These are phyloP conservation scores for Aspergillus sp. DNA, from an alignment of 2,329 filamentous ascomycete species.

Conservation along the genomic window DNA sequence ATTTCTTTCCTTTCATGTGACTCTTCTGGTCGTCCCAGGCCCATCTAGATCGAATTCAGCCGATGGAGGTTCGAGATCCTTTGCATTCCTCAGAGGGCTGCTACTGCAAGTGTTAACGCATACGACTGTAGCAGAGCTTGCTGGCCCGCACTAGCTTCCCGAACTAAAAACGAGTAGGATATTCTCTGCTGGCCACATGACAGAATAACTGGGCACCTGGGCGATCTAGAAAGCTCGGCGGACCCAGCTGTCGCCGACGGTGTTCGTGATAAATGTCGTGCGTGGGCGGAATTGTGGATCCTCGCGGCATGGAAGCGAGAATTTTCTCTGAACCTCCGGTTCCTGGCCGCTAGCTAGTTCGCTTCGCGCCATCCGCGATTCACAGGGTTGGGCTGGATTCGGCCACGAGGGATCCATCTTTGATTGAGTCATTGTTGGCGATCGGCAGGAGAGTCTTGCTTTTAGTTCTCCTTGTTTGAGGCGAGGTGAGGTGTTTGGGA, in stretches of 20 bases:
- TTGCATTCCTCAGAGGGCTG: background rate
- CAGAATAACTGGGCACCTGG: background rate
- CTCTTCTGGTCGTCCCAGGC: background rate
- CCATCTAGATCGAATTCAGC: background rate
- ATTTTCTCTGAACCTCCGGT: no score
- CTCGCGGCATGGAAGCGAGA: no score
- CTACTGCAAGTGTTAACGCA: background rate
- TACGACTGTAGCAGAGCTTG: background rate
- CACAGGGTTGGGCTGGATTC: no score
- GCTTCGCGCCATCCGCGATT: no score
- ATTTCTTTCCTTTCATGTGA: background rate
- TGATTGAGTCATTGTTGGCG: no score
- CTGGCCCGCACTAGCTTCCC: background rate
- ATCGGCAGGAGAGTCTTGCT: no score
- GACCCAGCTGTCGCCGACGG: no score
- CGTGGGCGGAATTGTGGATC: background rate
- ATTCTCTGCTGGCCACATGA: background rate
- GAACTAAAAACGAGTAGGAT: background rate
- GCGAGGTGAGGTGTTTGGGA: no score
- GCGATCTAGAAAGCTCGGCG: background rate
- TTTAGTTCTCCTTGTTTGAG: no score
- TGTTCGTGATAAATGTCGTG: background rate
- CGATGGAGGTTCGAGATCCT: background rate
- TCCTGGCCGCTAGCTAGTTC: no score
- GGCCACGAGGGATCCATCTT: no score